Conservation (phyloP, 345 rosid genomes). For the Corymbia maculata region DNA sequence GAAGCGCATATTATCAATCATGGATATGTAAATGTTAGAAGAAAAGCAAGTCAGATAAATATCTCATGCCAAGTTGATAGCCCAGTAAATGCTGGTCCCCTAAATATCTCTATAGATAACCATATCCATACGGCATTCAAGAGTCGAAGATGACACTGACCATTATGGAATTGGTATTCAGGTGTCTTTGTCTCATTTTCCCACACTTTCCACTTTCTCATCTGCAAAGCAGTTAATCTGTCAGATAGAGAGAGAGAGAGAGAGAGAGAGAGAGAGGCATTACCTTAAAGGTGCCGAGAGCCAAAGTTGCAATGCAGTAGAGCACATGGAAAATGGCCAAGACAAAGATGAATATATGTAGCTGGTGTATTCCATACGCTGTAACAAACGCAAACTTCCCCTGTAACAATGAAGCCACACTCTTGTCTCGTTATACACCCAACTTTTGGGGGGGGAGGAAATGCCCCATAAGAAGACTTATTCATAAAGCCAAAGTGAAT, state of each 20-base stretch:
- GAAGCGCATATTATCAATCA: background rate
- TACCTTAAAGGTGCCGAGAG: slow-evolving; percentile 70
- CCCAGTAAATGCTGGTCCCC: background rate
- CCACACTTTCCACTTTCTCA: slow-evolving; percentile 91
- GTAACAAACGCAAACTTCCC: slow-evolving; percentile 76
- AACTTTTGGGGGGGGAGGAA: background rate
- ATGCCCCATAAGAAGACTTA: background rate
- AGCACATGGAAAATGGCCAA: slow-evolving; percentile 72
- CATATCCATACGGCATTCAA: background rate
- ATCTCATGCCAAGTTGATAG: background rate
- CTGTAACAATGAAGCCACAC: slow-evolving; percentile 16
- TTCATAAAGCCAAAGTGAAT: background rate
- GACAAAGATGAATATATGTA: slow-evolving; percentile 79
- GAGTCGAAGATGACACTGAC: slow-evolving; percentile 7
- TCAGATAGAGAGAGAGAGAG: background rate
- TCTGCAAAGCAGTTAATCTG: slow-evolving; percentile 22
- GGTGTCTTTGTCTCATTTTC: slow-evolving; percentile 74
- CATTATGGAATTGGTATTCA: slow-evolving; percentile 57
- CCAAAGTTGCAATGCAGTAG: slow-evolving; percentile 57
- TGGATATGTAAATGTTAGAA: background rate
- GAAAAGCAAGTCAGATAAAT: background rate
- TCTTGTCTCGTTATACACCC: background rate
- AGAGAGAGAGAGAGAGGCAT: too few species aligned
- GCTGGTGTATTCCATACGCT: slow-evolving; percentile 71
- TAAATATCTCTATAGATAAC: background rate